Base-by-base conservation (phyloP, 148 eudicot genomes). In the Suaeda aralocaspica region DNA sequence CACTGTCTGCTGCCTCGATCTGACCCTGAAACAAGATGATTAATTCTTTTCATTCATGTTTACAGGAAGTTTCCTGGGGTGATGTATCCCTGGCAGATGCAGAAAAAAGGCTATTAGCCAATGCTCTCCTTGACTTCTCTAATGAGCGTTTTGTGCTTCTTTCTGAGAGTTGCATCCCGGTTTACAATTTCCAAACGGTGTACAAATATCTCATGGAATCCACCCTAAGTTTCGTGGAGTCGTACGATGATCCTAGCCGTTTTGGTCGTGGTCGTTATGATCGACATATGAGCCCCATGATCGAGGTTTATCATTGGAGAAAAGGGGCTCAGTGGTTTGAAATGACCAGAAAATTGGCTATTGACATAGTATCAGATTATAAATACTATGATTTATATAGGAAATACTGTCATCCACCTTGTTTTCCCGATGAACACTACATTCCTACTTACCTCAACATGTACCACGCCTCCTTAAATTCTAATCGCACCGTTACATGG, bases 251-350 rank as follows among this genome's bases (percentile, higher is more conserved):
- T 62, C 91, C 93, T 21, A 71, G 86, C 19, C 86, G 85, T 13
- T 76, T 80, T 31, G 96, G 91, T 6, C 86, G 93, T 3, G 96
- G 96, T 2, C 84, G 91, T n/a, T 91, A 88, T 77, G 87, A 74
- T 74, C 75, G 79, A n/a, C 67, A 70, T 28, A 88, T 91, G 96
- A 49, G 56, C 68, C 96, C 93, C 9, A 65, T 61, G 39, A 88
- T 88, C 22, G 42, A 13, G 42, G 84, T 86, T 30, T 42, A 76
- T 18, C 89, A 88, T 33, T 91, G 93, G 96, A 70, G 91, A 25
- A 88, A 91, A 77, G 92, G 93, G 63, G 82, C 93, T 14, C 91
- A 86, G 33, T 91, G 93, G 96, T 91, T 91, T 22, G 91, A 88
- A 80, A 41, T 88, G 0, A 82, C 78, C 29, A 86, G 92, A 3